A percentile compares a stretch with the other conserved stretches of the same genome.
Evolutionary conservation across 78 protist species (phyloP).

Genomic region (Bigelowiella natans): DNA sequence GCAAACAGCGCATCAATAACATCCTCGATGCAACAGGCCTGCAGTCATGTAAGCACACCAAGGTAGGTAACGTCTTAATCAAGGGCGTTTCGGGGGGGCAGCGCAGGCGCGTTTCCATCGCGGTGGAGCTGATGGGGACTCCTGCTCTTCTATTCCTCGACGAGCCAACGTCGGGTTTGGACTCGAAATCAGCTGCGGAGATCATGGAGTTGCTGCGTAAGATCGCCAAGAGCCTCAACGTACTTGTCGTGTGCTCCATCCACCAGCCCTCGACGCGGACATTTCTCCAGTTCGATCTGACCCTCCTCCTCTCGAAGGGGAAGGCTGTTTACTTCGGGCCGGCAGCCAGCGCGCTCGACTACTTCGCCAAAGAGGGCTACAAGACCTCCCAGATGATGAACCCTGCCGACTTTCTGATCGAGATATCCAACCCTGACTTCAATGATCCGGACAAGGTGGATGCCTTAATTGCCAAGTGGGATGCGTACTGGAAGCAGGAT

Average conservation of each 20-base stretch:
- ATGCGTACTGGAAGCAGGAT: too few relatives aligned
- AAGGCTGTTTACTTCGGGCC: background rate
- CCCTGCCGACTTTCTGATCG: background rate
- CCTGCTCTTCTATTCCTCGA: background rate
- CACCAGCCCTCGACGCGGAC: background rate
- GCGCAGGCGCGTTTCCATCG: background rate
- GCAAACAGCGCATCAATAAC: background rate
- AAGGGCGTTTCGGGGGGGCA: background rate
- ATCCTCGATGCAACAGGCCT: background rate
- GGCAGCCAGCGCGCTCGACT: background rate
- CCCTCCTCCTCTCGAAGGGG: background rate
- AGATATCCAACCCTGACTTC: background rate
- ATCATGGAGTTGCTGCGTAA: background rate
- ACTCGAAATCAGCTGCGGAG: background rate
- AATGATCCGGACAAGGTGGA: background rate
- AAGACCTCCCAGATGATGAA: background rate
- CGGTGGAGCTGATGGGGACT: background rate
- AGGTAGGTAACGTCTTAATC: background rate
- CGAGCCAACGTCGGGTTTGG: background rate
- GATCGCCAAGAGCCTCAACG: background rate
- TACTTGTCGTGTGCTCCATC: background rate
- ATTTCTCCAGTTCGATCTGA: background rate
- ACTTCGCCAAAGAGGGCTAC: background rate
- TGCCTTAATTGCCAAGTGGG: too few relatives aligned
- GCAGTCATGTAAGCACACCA: background rate